A percentile compares a stretch with the other conserved stretches of the same genome.
Evolutionary conservation across 23 red algal genomes (phyloP).

Genomic region (Rhodosorus marinus): DNA sequence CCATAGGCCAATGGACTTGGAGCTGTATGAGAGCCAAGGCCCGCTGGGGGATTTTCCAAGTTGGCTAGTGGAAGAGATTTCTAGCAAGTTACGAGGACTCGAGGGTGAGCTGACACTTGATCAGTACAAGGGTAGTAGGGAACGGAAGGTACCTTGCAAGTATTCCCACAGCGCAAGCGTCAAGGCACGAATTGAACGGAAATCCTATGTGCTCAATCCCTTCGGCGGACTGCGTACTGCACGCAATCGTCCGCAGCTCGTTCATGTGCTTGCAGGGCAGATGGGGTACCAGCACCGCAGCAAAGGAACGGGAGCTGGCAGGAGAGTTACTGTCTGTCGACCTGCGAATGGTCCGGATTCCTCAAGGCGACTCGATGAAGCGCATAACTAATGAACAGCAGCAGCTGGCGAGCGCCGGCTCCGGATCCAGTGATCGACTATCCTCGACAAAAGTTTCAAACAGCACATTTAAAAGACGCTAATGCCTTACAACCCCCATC

Average conservation of each 20-base stretch:
- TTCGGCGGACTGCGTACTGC: constrained; percentile 16
- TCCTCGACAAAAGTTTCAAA: no score
- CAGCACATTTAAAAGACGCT: no score
- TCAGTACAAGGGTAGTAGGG: constrained; percentile 4
- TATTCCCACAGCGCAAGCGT: no score
- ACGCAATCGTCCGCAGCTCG: constrained; percentile 10
- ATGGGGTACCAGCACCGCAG: constrained; percentile 20
- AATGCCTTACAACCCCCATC: no score
- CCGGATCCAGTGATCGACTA: no score
- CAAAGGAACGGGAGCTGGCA: constrained; percentile 15
- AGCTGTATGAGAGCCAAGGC: constrained; percentile 4
- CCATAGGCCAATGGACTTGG: not conserved
- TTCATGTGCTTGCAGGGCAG: constrained; percentile 29
- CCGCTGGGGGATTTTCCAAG: constrained; percentile 9
- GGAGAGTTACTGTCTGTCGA: no score
- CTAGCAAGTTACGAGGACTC: constrained; percentile 4
- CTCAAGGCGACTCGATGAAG: no score
- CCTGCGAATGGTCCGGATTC: no score
- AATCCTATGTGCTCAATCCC: no score
- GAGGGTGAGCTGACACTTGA: constrained; percentile 7
- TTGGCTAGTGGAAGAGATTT: constrained; percentile 10
- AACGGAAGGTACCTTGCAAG: not conserved
- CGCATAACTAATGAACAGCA: no score
- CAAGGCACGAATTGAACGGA: no score
- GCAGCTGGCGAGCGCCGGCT: no score